Evolutionary conservation across 306 rosid genomes (phyloP), one percentile per base, ranked within the genome.

Genomic region (Citrullus amarus): DNA sequence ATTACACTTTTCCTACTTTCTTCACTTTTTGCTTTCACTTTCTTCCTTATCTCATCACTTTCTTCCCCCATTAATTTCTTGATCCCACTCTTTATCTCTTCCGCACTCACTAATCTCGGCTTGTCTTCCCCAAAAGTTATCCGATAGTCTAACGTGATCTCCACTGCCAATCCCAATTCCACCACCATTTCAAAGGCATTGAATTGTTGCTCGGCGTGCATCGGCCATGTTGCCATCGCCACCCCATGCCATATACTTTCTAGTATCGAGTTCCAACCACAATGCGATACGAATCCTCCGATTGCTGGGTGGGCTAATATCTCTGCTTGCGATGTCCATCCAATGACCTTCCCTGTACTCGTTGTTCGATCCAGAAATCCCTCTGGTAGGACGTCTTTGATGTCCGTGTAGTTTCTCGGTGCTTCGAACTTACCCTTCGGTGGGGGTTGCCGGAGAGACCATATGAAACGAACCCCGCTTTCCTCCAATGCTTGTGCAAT

Each of bases 221-320:
- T 58, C 2, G 63, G 63, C 63, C 63, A 58, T 10, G 83, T 25
- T 7, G 67, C 86, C 2, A 74, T 44, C 0, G 81, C 74, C 50
- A 86, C 85, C 0, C 88, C 85, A 1, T 44, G 32, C 87, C 81
- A 79, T 0, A 86, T 6, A 18, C 87, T 83, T 75, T 83, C 83
- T 2, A 86, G 75, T 3, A 54, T 51, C 0, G 84, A 85, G 25
- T 82, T 82, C 86, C 88, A 85, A 14, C 88, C 88, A 9, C 88
- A 85, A 11, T 85, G 86, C 11, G 88, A 82, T 10, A 80, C 55
- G 25, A 85, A 85, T 14, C 84, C 84, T 30, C 88, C 88, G 2
- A 78, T 43, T 1, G 86, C 78, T 1, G 17, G 73, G 34, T 85
- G 82, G 28, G 78, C 68, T 10, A 85, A 50, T 6, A 79, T 30